A percentile compares a stretch with the other conserved stretches of the same genome.
Conservation (phyloP, 2,329 filamentous ascomycete species). For the Mycosphaerella sp. region DNA sequence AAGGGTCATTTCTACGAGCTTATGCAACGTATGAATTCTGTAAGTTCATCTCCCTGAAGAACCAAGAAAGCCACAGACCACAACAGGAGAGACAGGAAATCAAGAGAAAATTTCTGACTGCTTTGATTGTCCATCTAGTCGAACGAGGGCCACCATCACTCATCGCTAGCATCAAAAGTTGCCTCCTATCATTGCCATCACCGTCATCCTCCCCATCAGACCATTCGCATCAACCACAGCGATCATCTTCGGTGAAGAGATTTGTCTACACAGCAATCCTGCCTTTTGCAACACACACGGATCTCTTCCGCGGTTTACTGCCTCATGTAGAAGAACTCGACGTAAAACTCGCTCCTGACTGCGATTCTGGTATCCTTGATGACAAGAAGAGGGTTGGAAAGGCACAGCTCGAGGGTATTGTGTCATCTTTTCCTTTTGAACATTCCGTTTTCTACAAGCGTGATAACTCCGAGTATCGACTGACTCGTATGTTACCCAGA, state of each 20-base stretch:
- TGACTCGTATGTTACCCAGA: neutral
- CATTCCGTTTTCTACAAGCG: no score
- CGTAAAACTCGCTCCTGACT: slow-evolving; percentile 40
- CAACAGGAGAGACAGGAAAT: neutral
- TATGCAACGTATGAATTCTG: slow-evolving; percentile 67
- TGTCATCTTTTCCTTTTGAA: neutral
- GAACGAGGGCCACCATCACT: slow-evolving; percentile 48
- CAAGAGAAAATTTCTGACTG: neutral
- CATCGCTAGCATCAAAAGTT: slow-evolving; percentile 29
- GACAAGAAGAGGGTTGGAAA: slow-evolving; percentile 37
- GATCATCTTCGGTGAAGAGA: neutral
- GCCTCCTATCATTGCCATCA: slow-evolving; percentile 8
- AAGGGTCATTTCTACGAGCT: slow-evolving; percentile 65
- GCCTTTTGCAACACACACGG: slow-evolving; percentile 29
- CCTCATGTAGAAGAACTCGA: slow-evolving; percentile 29
- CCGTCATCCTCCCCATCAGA: neutral
- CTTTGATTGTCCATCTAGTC: slow-evolving; percentile 28
- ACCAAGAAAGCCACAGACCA: no score
- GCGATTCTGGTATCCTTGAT: slow-evolving; percentile 36
- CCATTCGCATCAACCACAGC: neutral
- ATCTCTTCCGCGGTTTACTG: slow-evolving; percentile 23
- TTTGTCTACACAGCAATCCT: slow-evolving; percentile 34
- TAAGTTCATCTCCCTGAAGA: neutral
- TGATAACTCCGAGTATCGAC: neutral
- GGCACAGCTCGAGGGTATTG: slow-evolving; percentile 33